Conservation (phyloP, 139 green algal genomes). For the Chlorella sp. region DNA sequence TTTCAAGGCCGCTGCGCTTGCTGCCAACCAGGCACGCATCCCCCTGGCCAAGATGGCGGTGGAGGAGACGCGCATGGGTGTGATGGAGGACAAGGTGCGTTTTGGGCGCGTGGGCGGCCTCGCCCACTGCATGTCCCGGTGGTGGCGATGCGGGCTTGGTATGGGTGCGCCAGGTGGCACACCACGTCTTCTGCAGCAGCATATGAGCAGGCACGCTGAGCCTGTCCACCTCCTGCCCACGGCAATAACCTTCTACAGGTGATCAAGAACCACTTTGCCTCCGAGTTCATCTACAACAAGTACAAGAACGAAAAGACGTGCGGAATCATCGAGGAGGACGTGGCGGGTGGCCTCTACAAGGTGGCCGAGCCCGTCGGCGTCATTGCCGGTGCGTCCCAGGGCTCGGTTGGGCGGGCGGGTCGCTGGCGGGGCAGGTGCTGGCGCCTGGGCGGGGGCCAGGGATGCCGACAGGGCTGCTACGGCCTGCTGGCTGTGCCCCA, state of each 20-base stretch:
- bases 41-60: conserved; percentile 61
- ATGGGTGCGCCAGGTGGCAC: not conserved
- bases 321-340: conserved; percentile 52
- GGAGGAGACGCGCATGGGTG: conserved; percentile 52
- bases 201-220: conserved; percentile 1
- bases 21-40: conserved; percentile 43
- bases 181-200: not conserved
- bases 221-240: not conserved
- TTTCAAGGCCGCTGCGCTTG: conserved; percentile 37
- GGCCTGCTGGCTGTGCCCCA: no score
- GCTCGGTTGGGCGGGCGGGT: not conserved
- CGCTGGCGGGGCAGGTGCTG: no score
- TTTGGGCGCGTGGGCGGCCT: no score
- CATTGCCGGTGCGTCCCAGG: conserved; percentile 25
- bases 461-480: no score
- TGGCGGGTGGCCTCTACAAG: conserved; percentile 35
- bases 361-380: conserved; percentile 55
- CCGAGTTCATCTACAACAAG: conserved; percentile 73
- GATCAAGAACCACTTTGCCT: conserved; percentile 69
- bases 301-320: conserved; percentile 71
- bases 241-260: conserved; percentile 22
- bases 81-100: conserved; percentile 49
- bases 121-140: no score
- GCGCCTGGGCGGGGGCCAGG: no score
- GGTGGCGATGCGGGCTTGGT: no score